Evolutionary conservation across 106 monocot species (phyloP).

Genomic region (Amphibolis antarctica): DNA sequence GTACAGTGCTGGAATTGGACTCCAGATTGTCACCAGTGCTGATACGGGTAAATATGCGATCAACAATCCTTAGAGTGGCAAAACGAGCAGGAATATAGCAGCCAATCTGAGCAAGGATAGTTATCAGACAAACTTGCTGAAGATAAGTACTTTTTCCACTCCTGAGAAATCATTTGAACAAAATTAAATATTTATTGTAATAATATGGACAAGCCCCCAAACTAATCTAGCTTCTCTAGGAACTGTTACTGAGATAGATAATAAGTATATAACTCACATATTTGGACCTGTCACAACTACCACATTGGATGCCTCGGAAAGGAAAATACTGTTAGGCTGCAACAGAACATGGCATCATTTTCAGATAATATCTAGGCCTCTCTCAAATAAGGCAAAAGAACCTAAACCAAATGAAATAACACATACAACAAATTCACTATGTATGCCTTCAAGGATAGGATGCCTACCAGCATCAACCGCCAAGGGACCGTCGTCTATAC

Average conservation of each 20-base stretch:
- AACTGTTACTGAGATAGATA: neutral
- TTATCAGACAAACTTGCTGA: constrained; percentile 80
- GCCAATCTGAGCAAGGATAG: constrained; percentile 94
- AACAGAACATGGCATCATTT: constrained; percentile 6
- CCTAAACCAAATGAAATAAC: constrained; percentile 1
- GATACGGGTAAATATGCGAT: constrained; percentile 93
- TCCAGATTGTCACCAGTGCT: constrained; percentile 78
- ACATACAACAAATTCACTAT: constrained; percentile 76
- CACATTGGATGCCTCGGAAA: constrained; percentile 98
- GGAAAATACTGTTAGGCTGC: constrained; percentile 97
- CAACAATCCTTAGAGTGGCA: constrained; percentile 80
- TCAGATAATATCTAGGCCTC: neutral
- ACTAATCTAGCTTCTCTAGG: neutral
- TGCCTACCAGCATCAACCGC: constrained; percentile 95
- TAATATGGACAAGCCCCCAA: neutral
- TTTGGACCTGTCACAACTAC: constrained; percentile 92
- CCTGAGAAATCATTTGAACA: constrained; percentile 33
- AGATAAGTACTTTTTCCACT: constrained; percentile 99
- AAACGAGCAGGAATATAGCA: constrained; percentile 95
- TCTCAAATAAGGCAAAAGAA: neutral
- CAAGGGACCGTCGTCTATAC: constrained; percentile 78
- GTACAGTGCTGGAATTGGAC: constrained; percentile 91
- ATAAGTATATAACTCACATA: constrained; percentile 42
- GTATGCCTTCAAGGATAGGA: constrained; percentile 78
- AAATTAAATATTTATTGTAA: neutral